phyloP scores from a whole-genome alignment of 2,329 filamentous ascomycete genomes.

The Dactylellina sp. region DNA sequence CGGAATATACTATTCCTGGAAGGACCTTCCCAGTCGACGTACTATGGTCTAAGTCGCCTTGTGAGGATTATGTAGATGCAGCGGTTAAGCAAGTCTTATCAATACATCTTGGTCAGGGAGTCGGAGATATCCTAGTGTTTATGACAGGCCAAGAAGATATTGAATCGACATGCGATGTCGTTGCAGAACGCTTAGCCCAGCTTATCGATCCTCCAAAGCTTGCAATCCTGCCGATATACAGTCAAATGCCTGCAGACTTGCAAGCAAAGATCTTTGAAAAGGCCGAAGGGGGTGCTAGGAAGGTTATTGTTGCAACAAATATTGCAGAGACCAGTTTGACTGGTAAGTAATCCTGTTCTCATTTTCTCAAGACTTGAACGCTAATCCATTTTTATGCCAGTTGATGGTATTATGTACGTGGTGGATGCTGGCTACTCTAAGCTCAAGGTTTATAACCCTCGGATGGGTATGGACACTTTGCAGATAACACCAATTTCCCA shows the following conservation, averaged over 20 bases:
- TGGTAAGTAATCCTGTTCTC: conserved; percentile 20
- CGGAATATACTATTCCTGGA: conserved; percentile 95
- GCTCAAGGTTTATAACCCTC: conserved; percentile 97
- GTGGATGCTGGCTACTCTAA: conserved; percentile 97
- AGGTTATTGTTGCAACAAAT: conserved; percentile 98
- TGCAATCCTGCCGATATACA: conserved; percentile 96
- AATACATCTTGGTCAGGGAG: conserved; percentile 93
- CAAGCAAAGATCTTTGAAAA: conserved; percentile 98
- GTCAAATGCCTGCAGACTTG: conserved; percentile 97
- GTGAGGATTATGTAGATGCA: conserved; percentile 97
- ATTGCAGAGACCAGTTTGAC: conserved; percentile 98
- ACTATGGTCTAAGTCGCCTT: conserved; percentile 92
- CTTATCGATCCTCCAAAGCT: conserved; percentile 95
- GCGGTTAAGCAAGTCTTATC: conserved; percentile 95
- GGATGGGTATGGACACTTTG: conserved; percentile 99
- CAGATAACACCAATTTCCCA: conserved; percentile 98
- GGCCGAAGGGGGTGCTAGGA: conserved; percentile 88
- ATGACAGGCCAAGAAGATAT: conserved; percentile 99
- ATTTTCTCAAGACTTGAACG: not conserved
- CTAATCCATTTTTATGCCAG: conserved; percentile 62
- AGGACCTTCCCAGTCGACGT: conserved; percentile 97
- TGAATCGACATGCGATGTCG: conserved; percentile 91
- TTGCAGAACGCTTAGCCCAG: conserved; percentile 85
- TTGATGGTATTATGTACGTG: conserved; percentile 99
- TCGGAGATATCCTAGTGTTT: conserved; percentile 95